A percentile compares a stretch with the other conserved stretches of the same genome.
phyloP scores from a whole-genome alignment of 2,329 filamentous ascomycete genomes.

The Podosphaera fusca region DNA sequence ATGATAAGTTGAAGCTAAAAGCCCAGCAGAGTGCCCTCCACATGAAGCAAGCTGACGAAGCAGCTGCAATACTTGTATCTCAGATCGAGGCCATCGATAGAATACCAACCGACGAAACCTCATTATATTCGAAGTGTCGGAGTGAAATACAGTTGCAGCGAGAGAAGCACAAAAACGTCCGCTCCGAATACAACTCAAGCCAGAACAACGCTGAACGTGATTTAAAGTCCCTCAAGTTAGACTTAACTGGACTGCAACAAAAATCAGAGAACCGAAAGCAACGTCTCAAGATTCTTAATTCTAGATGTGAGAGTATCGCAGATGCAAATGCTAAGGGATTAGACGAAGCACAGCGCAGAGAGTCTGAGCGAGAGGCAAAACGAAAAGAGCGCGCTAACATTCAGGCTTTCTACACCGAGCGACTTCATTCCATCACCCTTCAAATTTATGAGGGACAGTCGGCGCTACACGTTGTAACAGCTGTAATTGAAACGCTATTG shows the following conservation, averaged over 20 bases:
- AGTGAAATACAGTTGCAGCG: slow-evolving; percentile 28
- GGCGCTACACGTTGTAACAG: slow-evolving; percentile 3
- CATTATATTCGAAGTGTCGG: slow-evolving; percentile 28
- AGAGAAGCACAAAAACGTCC: slow-evolving; percentile 21
- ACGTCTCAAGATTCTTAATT: slow-evolving; percentile 49
- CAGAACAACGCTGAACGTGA: slow-evolving; percentile 40
- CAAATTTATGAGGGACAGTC: slow-evolving; percentile 5
- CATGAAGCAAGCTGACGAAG: slow-evolving; percentile 40
- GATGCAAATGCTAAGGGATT: slow-evolving; percentile 39
- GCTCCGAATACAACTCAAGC: slow-evolving; percentile 32
- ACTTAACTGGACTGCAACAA: slow-evolving; percentile 37
- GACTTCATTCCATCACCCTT: slow-evolving; percentile 6
- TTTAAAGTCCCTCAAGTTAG: slow-evolving; percentile 37
- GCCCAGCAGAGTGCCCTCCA: slow-evolving; percentile 53
- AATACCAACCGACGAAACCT: slow-evolving; percentile 37
- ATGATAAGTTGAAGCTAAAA: slow-evolving; percentile 55
- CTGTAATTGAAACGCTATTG: slow-evolving; percentile 3
- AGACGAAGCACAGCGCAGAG: slow-evolving; percentile 16
- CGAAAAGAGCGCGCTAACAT: slow-evolving; percentile 10
- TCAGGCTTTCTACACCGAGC: slow-evolving; percentile 9
- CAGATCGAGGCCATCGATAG: slow-evolving; percentile 42
- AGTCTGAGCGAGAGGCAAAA: slow-evolving; percentile 12
- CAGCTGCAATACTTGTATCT: slow-evolving; percentile 27
- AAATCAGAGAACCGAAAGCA: slow-evolving; percentile 51
- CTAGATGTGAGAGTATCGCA: slow-evolving; percentile 45